phyloP scores from a whole-genome alignment of 225 moss, liverwort and hornwort genomes.

The Polytrichum commune region DNA sequence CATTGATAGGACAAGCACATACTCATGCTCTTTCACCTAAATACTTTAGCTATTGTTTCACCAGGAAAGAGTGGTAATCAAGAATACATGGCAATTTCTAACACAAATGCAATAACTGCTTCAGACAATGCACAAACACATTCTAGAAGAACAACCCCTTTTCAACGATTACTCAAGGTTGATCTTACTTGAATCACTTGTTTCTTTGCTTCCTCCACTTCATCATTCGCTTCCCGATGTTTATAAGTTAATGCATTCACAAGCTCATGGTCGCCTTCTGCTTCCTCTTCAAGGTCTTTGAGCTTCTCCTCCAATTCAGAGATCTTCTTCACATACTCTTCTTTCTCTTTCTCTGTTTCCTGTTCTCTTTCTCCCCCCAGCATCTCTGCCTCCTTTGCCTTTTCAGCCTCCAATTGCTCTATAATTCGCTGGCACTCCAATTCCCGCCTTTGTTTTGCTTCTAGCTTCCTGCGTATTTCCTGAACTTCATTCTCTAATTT shows the following conservation, averaged over 20 bases:
- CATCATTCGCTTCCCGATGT: slow-evolving; percentile 41
- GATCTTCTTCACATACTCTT: slow-evolving; percentile 33
- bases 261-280: slow-evolving; percentile 24
- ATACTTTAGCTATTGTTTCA: too few relatives aligned
- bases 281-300: slow-evolving; percentile 41
- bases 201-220: slow-evolving; percentile 41
- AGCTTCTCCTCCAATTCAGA: slow-evolving; percentile 34
- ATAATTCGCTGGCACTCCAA: slow-evolving; percentile 47
- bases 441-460: slow-evolving; percentile 49
- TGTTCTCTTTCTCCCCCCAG: slow-evolving; percentile 20
- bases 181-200: slow-evolving; percentile 8
- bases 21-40: too few relatives aligned
- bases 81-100: too few relatives aligned
- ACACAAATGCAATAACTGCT: too few relatives aligned
- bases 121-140: too few relatives aligned
- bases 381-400: slow-evolving; percentile 40
- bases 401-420: slow-evolving; percentile 58
- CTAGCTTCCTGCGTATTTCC: slow-evolving; percentile 38
- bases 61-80: too few relatives aligned
- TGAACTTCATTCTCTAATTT: slow-evolving; percentile 52
- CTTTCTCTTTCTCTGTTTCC: slow-evolving; percentile 37
- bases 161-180: too few relatives aligned
- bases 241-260: slow-evolving; percentile 16
- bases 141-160: too few relatives aligned
- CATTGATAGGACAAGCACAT: slow-evolving; percentile 1